Percentiles rank a stretch among this genome's conserved stretches.
phyloP scores from a whole-genome alignment of 139 green algal genomes.

The Volvox africanus region DNA sequence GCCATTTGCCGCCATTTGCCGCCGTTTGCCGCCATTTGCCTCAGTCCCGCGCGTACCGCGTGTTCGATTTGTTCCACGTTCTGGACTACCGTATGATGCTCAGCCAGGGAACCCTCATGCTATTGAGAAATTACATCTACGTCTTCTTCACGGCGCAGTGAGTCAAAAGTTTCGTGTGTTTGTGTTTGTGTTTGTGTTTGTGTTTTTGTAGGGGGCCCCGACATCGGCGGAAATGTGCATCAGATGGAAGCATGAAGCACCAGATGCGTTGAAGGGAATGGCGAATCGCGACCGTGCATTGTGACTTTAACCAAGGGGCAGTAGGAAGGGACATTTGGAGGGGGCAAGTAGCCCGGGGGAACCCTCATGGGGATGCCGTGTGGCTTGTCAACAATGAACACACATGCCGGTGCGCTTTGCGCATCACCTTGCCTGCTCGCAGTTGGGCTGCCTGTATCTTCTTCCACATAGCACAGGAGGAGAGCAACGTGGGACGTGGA shows the following conservation, averaged over 20 bases:
- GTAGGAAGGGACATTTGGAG: too few relatives aligned
- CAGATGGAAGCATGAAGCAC: too few relatives aligned
- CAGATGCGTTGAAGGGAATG: too few relatives aligned
- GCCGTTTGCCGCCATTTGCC: background rate
- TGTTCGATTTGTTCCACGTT: slow-evolving; percentile 53
- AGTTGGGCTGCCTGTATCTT: slow-evolving; percentile 43
- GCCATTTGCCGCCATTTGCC: background rate
- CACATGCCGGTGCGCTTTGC: too few relatives aligned
- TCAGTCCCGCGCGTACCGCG: slow-evolving; percentile 48
- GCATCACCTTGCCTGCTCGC: background rate
- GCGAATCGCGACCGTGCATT: too few relatives aligned
- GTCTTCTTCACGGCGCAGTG: slow-evolving; percentile 40
- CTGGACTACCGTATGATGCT: slow-evolving; percentile 57
- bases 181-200: too few relatives aligned
- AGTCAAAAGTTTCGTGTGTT: background rate
- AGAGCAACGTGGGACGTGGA: background rate
- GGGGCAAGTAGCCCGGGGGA: too few relatives aligned
- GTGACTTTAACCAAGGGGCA: too few relatives aligned
- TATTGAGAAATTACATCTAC: slow-evolving; percentile 56
- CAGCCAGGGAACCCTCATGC: slow-evolving; percentile 38
- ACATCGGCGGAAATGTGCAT: too few relatives aligned
- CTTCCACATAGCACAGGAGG: slow-evolving; percentile 4
- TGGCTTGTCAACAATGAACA: too few relatives aligned
- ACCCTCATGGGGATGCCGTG: too few relatives aligned
- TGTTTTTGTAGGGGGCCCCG: too few relatives aligned